These are phyloP conservation scores for Fusarium succisae DNA, from an alignment of 2,329 filamentous ascomycete genomes.

Conservation along the genomic window DNA sequence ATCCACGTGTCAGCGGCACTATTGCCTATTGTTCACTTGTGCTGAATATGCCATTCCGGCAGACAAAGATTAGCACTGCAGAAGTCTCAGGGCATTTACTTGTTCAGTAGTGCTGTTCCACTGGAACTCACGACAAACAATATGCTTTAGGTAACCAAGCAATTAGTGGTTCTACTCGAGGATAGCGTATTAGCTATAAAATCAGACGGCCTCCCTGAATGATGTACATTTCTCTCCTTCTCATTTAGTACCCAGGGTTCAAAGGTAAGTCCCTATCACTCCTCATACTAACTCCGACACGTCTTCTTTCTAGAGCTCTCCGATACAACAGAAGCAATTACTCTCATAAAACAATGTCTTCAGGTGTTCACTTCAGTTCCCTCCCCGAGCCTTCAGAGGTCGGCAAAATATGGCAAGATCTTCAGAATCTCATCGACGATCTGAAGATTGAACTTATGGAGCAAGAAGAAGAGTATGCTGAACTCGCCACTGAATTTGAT, in stretches of 20 bases:
- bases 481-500: not conserved
- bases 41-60: accelerated
- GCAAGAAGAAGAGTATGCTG: not conserved
- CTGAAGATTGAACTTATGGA: too few species aligned
- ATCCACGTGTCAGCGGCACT: accelerated
- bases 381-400: not conserved
- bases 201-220: accelerated
- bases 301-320: too few species aligned
- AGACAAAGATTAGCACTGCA: accelerated
- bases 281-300: too few species aligned
- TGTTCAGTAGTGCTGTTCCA: not conserved
- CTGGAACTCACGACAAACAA: too few species aligned
- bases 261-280: not conserved
- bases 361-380: not conserved
- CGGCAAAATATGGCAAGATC: not conserved
- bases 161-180: not conserved
- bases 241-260: accelerated
- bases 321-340: accelerated
- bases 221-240: accelerated
- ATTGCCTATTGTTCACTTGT: not conserved
- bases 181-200: accelerated
- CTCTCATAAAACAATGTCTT: not conserved
- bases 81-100: accelerated
- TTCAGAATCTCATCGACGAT: not conserved
- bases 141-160: accelerated